Evolutionary conservation across 192 early-diverging fungal species (phyloP), one percentile per base, ranked within the genome.

Genomic region (Gamsiella multidivaricata): DNA sequence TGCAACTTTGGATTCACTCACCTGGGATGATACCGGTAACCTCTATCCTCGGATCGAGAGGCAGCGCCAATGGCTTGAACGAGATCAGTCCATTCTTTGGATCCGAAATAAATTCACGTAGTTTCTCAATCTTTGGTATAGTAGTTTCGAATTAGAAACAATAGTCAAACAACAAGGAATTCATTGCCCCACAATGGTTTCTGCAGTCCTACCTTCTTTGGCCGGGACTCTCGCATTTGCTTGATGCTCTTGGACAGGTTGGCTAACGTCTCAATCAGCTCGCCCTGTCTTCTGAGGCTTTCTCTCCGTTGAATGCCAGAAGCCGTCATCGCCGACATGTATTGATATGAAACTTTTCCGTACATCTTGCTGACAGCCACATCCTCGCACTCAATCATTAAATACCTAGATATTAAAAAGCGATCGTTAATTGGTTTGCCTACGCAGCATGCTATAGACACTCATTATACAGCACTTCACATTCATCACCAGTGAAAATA

Each of bases 301-400:
- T 95, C 90, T 45, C 94, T 82, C 26, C 93, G 84, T 22, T 88
- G 73, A 20, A 74, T 17, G 83, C 84, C 89, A 72, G 62, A 61
- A 20, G 57, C 83, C 9, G 84, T 74, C 81, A 98, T 87, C 0
- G 87, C 86, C 20, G 79, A 88, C 85, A 94, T 81, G 80, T 91
- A 99, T 18, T 94, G 89, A 79, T 87, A 95, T 12, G 89, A 87
- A 7, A 98, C 89, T 82, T 93, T 94, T 5, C 83, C 94, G 74
- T 94, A 99, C 85, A 95, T 91, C 70, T 90, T 91, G 20, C 95
- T 94, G 28, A 88, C 88, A 7, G 82, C 71, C 45, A 88, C 92
- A 81, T 98, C 95, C 60, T 95, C 93, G 74, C 89, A 95, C 80
- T 99, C 98, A 1, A 98, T 96, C 93, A 94, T 96, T 15, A 99